These are phyloP conservation scores for Moringa oleifera DNA, from an alignment of 345 rosid genomes.

Conservation along the genomic window DNA sequence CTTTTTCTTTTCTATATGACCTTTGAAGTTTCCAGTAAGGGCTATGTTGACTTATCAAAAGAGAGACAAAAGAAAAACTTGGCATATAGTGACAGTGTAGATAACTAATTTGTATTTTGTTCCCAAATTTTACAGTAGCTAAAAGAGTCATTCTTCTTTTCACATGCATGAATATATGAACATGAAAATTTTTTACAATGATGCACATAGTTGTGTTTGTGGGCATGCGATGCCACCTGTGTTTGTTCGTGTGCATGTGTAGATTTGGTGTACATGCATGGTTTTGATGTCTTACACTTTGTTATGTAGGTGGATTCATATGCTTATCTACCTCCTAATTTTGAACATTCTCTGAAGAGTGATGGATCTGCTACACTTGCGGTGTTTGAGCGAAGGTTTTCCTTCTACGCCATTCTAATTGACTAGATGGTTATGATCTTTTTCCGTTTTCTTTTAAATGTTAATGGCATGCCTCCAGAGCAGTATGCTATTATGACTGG, in stretches of 20 bases:
- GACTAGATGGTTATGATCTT: not conserved
- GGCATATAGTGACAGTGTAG: too few species aligned
- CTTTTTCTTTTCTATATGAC: not conserved
- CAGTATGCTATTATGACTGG: not conserved
- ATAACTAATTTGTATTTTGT: too few species aligned
- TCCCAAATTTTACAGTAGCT: too few species aligned
- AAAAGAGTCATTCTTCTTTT: too few species aligned
- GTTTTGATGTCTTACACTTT: slow-evolving; percentile 10
- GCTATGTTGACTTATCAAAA: too few species aligned
- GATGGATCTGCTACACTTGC: slow-evolving; percentile 58
- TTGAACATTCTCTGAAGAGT: slow-evolving; percentile 49
- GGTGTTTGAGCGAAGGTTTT: slow-evolving; percentile 70
- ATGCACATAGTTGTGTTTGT: too few species aligned
- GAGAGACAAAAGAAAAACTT: too few species aligned
- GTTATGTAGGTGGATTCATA: slow-evolving; percentile 69
- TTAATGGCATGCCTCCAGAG: slow-evolving; percentile 5
- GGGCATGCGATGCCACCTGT: too few species aligned
- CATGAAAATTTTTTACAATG: too few species aligned
- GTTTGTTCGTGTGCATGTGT: too few species aligned
- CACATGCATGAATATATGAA: too few species aligned
- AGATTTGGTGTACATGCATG: too few species aligned
- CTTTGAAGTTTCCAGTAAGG: not conserved
- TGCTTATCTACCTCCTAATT: slow-evolving; percentile 80
- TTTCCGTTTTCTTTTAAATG: slow-evolving; percentile 3
- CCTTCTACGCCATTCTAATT: slow-evolving; percentile 1